phyloP scores from a whole-genome alignment of 305 asterid species.

The Salvia sclarea region DNA sequence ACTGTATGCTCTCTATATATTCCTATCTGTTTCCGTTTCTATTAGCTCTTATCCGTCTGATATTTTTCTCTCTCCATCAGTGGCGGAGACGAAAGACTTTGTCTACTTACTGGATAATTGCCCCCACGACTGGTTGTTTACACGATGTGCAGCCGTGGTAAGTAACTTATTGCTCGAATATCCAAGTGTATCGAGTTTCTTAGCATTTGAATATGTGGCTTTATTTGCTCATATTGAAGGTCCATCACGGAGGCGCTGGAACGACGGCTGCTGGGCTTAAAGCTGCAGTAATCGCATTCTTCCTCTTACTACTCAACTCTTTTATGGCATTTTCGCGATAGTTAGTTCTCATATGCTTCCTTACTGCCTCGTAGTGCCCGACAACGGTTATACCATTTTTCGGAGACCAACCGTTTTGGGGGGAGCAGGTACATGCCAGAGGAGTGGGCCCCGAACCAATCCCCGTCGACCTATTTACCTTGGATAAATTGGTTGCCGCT shows the following conservation, averaged over 20 bases:
- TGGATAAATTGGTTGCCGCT: conserved; percentile 73
- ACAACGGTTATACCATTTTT: conserved; percentile 92
- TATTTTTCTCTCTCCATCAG: conserved; percentile 39
- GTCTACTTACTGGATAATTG: conserved; percentile 75
- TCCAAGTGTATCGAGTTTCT: not conserved
- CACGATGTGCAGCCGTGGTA: conserved; percentile 87
- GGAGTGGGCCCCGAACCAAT: conserved; percentile 95
- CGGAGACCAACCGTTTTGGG: conserved; percentile 98
- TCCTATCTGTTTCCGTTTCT: not conserved
- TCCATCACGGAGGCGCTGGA: conserved; percentile 99
- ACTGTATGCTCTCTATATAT: conserved; percentile 45
- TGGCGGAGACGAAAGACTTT: conserved; percentile 72
- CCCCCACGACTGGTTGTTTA: conserved; percentile 96
- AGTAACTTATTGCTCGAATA: conserved; percentile 25
- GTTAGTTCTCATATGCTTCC: not conserved
- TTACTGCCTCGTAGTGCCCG: conserved; percentile 63
- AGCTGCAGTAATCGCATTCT: conserved; percentile 62
- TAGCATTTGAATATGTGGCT: not conserved
- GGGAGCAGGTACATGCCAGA: conserved; percentile 80
- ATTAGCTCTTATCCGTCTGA: not conserved
- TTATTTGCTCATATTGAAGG: conserved; percentile 46
- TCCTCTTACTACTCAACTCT: not conserved
- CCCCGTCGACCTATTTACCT: conserved; percentile 77
- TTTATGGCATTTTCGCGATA: not conserved
- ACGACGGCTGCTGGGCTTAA: conserved; percentile 97